Evolutionary conservation across 495 filamentous ascomycete genomes (phyloP), one percentile per base, ranked within the genome.

Genomic region (Talaromyces liani): DNA sequence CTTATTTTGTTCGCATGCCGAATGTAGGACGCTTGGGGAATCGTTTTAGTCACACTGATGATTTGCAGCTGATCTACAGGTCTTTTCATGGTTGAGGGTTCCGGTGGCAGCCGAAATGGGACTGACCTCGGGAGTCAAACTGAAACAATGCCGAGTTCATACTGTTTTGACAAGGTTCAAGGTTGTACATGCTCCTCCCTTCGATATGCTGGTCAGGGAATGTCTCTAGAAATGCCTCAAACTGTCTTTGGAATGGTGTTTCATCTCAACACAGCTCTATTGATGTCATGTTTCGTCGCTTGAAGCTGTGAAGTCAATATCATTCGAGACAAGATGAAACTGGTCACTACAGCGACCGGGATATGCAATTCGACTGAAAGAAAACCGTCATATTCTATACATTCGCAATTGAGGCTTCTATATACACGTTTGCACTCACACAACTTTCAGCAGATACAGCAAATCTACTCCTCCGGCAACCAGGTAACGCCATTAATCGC

Each of bases 401-500:
- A 5, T 29, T 8, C 1, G 24, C 27, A 16, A 27, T n/a, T 49
- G 2, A 9, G 2, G 14, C 5, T 7, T 20, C 22, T 27, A 25
- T 56, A 0, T 27, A 56, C 20, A 27, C 29, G n/a, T 24, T 27
- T 56, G 12, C 29, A 36, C 8, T 36, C 24, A 33, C 24, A 33
- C 56, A 10, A 22, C 9, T 8, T 36, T 25, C 29, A 34, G 7
- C 1, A 29, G 5, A 56, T 56, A 31, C 2, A 1, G 20, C 53
- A 31, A 12, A 4, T 39, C 55, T n/a, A 60, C 36, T 61, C 41
- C n/a, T 61, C 34, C 59, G 33, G 10, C 27, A 51, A 25, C 60
- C 60, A 62, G 0, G 45, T 51, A 16, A 62, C 60, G 8, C 60
- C 60, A 22, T 62, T 54, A 18, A 29, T 47, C 4, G 60, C 60